Percentiles rank a stretch among this genome's conserved stretches.
phyloP scores from a whole-genome alignment of 495 filamentous ascomycete genomes.

The Sordaria brevicollis region DNA sequence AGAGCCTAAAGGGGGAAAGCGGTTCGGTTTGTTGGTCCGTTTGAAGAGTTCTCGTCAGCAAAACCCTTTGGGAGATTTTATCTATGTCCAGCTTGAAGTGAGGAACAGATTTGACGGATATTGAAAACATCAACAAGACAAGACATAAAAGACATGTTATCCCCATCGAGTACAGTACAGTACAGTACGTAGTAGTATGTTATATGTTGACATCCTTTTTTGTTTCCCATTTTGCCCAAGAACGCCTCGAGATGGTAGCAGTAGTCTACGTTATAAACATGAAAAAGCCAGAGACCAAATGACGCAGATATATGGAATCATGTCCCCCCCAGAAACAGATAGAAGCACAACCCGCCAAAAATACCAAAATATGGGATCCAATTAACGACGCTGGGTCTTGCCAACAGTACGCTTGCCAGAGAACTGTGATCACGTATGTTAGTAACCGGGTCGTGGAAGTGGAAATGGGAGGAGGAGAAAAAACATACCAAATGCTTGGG shows the following conservation, averaged over 20 bases:
- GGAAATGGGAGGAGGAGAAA: not conserved
- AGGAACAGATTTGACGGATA: too few relatives aligned
- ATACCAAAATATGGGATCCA: conserved; percentile 2
- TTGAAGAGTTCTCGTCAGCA: too few relatives aligned
- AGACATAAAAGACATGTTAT: too few relatives aligned
- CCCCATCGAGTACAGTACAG: not conserved
- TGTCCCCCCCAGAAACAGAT: not conserved
- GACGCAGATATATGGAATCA: not conserved
- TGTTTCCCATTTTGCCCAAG: not conserved
- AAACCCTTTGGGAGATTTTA: too few relatives aligned
- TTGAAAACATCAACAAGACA: too few relatives aligned
- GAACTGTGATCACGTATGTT: conserved; percentile 28
- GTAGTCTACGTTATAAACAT: conserved; percentile 1
- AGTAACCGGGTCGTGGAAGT: conserved; percentile 10
- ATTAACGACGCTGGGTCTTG: conserved; percentile 38
- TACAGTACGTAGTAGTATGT: not conserved
- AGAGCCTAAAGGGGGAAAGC: too few relatives aligned
- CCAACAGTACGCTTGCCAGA: conserved; percentile 51
- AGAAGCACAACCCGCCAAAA: not conserved
- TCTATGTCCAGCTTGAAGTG: too few relatives aligned
- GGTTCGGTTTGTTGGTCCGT: too few relatives aligned
- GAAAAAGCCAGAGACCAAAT: not conserved
- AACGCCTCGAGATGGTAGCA: not conserved
- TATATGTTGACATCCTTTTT: not conserved
- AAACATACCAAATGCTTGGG: conserved; percentile 83